Conservation (phyloP, 164 flowering plant species). For the Nelumbo lutea region DNA sequence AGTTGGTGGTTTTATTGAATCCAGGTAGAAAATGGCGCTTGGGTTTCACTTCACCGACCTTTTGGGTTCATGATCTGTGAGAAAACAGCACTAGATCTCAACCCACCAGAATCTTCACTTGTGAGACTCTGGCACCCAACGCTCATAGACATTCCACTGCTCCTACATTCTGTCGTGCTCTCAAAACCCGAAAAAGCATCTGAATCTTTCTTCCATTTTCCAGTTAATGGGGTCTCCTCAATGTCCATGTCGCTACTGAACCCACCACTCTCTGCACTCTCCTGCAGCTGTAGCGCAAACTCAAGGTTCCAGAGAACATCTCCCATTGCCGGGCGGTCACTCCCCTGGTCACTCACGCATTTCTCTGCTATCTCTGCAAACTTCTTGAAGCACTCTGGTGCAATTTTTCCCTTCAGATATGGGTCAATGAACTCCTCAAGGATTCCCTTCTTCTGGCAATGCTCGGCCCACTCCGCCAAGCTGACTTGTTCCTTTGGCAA, state of each 20-base stretch:
- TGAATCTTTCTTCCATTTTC: conserved; percentile 14
- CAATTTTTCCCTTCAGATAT: conserved; percentile 30
- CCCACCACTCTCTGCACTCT: conserved; percentile 26
- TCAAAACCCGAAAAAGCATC: conserved; percentile 6
- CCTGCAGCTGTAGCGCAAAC: conserved; percentile 43
- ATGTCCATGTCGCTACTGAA: conserved; percentile 4
- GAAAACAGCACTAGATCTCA: conserved; percentile 89
- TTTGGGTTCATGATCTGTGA: conserved; percentile 93
- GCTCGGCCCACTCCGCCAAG: conserved; percentile 44
- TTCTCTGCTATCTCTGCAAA: conserved; percentile 39
- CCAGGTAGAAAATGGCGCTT: not conserved
- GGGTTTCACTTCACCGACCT: conserved; percentile 48
- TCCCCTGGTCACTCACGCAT: conserved; percentile 36
- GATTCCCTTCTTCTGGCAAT: conserved; percentile 30
- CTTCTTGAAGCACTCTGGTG: conserved; percentile 34
- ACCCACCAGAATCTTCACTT: conserved; percentile 81
- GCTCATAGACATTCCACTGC: conserved; percentile 77
- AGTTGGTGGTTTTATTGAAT: not conserved
- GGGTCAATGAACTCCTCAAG: conserved; percentile 42
- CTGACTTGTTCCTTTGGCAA: conserved; percentile 32
- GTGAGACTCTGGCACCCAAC: conserved; percentile 77
- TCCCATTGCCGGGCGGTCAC: conserved; percentile 42
- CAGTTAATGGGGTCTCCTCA: conserved; percentile 20
- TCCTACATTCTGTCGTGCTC: conserved; percentile 42
- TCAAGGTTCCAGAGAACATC: conserved; percentile 48